Percentiles rank a stretch among this genome's conserved stretches.
phyloP scores from a whole-genome alignment of 2,329 filamentous ascomycete genomes.

The Coniochaeta sp. region DNA sequence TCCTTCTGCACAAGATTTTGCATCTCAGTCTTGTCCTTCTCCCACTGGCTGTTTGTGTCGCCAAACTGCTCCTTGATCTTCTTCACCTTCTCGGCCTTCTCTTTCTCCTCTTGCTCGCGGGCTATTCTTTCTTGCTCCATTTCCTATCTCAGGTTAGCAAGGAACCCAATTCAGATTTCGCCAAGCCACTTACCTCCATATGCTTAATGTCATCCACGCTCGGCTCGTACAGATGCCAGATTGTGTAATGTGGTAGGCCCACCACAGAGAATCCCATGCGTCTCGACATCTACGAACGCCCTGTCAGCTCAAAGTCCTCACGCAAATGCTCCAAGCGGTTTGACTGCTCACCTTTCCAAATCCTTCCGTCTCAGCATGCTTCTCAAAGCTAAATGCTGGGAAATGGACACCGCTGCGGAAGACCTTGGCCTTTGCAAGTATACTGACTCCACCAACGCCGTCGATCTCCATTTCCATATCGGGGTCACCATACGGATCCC shows the following conservation, averaged over 20 bases:
- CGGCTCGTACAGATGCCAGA: slow-evolving; percentile 99
- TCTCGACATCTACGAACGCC: slow-evolving; percentile 72
- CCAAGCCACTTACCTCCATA: slow-evolving; percentile 62
- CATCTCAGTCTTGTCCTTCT: slow-evolving; percentile 79
- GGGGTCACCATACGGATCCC: slow-evolving; percentile 93
- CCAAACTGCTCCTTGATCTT: slow-evolving; percentile 78
- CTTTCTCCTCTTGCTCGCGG: slow-evolving; percentile 72
- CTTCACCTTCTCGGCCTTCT: slow-evolving; percentile 63
- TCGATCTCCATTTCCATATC: slow-evolving; percentile 99
- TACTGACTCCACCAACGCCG: slow-evolving; percentile 94
- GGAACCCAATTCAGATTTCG: background rate
- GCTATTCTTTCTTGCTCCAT: slow-evolving; percentile 85
- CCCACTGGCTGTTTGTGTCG: slow-evolving; percentile 73
- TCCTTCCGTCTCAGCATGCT: slow-evolving; percentile 95
- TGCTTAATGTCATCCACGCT: slow-evolving; percentile 94
- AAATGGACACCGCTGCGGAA: slow-evolving; percentile 96
- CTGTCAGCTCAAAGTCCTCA: slow-evolving; percentile 3
- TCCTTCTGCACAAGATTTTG: slow-evolving; percentile 58
- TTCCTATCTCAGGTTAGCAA: slow-evolving; percentile 45
- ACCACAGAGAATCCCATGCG: slow-evolving; percentile 95
- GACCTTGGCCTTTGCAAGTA: slow-evolving; percentile 89
- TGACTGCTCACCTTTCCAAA: slow-evolving; percentile 79
- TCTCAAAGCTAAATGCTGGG: slow-evolving; percentile 96
- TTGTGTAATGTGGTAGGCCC: slow-evolving; percentile 92
- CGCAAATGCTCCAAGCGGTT: background rate